phyloP scores from a whole-genome alignment of 2,329 filamentous ascomycete species.

The Ophiocordyceps sinensis region DNA sequence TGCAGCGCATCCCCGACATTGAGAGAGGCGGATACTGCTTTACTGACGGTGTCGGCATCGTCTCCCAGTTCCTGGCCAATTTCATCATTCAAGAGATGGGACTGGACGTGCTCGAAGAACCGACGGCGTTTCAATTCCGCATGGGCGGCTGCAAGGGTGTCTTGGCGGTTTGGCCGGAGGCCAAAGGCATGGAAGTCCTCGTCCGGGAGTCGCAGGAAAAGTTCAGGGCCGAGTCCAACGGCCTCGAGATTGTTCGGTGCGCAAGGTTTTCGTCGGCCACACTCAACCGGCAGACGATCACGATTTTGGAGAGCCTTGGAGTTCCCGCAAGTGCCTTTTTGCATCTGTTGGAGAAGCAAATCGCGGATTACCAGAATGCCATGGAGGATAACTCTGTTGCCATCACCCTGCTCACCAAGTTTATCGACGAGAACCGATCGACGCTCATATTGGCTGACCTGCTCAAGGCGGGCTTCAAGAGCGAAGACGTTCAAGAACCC shows the following conservation, averaged over 20 bases:
- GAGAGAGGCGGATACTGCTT: slow-evolving; percentile 56
- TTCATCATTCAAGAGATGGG: slow-evolving; percentile 60
- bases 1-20: slow-evolving; percentile 55
- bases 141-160: slow-evolving; percentile 89
- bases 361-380: slow-evolving; percentile 53
- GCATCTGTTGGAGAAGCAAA: slow-evolving; percentile 50
- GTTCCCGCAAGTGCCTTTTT: slow-evolving; percentile 54
- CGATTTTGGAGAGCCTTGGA: slow-evolving; percentile 67
- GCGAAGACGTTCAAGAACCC: slow-evolving; percentile 46
- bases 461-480: slow-evolving; percentile 68
- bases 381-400: slow-evolving; percentile 53
- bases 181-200: slow-evolving; percentile 53
- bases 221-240: slow-evolving; percentile 56
- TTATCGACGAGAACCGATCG: slow-evolving; percentile 74
- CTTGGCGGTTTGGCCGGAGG: slow-evolving; percentile 57
- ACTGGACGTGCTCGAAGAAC: slow-evolving; percentile 40
- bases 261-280: slow-evolving; percentile 65
- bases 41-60: slow-evolving; percentile 85
- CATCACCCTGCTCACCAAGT: slow-evolving; percentile 52
- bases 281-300: slow-evolving; percentile 81
- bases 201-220: slow-evolving; percentile 80
- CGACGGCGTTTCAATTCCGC: slow-evolving; percentile 83
- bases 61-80: slow-evolving; percentile 64
- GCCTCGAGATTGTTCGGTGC: slow-evolving; percentile 72
- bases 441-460: slow-evolving; percentile 63